phyloP scores from a whole-genome alignment of 2,329 filamentous ascomycete genomes.

The Penicillium sp. region DNA sequence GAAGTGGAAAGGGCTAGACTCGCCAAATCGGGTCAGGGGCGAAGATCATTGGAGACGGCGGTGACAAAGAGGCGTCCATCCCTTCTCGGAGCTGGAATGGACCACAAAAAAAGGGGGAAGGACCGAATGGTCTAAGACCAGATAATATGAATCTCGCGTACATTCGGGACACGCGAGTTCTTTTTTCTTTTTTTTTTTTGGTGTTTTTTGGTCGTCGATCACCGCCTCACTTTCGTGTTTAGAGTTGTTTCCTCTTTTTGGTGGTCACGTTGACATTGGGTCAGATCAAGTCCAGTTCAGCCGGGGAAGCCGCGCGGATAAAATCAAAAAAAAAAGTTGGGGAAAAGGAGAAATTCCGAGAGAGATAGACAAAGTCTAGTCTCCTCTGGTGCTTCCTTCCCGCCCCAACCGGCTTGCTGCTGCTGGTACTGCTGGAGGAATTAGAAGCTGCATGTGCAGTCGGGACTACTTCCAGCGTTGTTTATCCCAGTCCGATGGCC shows the following conservation, averaged over 20 bases:
- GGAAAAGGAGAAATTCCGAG: background rate
- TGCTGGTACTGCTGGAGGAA: background rate
- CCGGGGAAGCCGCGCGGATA: constrained; percentile 19
- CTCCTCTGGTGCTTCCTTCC: background rate
- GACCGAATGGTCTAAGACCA: background rate
- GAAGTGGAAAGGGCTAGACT: background rate
- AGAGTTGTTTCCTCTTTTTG: background rate
- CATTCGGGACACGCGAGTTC: background rate
- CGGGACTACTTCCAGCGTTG: constrained; percentile 39
- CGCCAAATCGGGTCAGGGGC: background rate
- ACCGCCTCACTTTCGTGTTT: constrained; percentile 19
- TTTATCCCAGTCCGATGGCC: constrained; percentile 40
- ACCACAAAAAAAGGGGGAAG: background rate
- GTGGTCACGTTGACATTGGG: background rate
- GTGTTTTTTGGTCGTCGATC: constrained; percentile 7
- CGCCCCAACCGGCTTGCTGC: background rate
- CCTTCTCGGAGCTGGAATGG: background rate
- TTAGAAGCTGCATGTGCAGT: background rate
- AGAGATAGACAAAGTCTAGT: background rate
- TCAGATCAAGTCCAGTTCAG: background rate
- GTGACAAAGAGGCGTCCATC: constrained; percentile 2
- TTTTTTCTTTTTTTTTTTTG: background rate
- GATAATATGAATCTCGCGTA: constrained; percentile 3
- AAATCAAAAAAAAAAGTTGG: background rate
- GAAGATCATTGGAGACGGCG: constrained; percentile 1